Conservation (phyloP, 345 rosid species). For the Rhizophora mangle region DNA sequence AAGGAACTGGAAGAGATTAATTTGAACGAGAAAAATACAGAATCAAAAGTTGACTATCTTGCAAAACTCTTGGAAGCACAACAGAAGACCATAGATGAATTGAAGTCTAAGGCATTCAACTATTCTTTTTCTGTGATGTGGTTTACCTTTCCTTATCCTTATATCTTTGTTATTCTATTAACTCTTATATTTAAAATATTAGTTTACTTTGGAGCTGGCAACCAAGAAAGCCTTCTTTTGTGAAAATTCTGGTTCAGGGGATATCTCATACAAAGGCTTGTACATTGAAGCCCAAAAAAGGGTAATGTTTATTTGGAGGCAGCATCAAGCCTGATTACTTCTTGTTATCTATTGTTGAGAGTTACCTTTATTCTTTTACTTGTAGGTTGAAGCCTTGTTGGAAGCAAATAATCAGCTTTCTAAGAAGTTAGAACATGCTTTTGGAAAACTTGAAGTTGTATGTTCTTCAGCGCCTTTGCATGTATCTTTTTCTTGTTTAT, state of each 20-base stretch:
- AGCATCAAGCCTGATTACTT: background rate
- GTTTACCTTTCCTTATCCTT: background rate
- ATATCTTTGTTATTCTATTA: background rate
- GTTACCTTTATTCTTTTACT: background rate
- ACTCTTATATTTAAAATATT: background rate
- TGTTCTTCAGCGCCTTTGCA: background rate
- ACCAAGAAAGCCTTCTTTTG: conserved; percentile 9
- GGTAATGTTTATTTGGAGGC: conserved; percentile 24
- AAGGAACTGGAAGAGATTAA: conserved; percentile 17
- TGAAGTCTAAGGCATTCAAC: conserved; percentile 25
- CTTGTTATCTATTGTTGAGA: background rate
- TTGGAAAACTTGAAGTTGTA: conserved; percentile 26
- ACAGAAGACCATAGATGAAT: conserved; percentile 14
- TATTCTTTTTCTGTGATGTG: background rate
- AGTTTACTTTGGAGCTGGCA: conserved; percentile 16
- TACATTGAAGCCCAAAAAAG: conserved; percentile 51
- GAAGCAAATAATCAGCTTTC: conserved; percentile 22
- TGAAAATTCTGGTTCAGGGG: conserved; percentile 14
- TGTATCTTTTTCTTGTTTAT: background rate
- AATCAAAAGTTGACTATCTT: conserved; percentile 33
- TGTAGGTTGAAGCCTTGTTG: conserved; percentile 27
- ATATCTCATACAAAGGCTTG: conserved; percentile 34
- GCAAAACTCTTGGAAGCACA: conserved; percentile 27
- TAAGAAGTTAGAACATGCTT: conserved; percentile 15
- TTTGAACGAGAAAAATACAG: conserved; percentile 11